Conservation (phyloP, 371 early-diverging fungal species). For the Mortierella sp. region DNA sequence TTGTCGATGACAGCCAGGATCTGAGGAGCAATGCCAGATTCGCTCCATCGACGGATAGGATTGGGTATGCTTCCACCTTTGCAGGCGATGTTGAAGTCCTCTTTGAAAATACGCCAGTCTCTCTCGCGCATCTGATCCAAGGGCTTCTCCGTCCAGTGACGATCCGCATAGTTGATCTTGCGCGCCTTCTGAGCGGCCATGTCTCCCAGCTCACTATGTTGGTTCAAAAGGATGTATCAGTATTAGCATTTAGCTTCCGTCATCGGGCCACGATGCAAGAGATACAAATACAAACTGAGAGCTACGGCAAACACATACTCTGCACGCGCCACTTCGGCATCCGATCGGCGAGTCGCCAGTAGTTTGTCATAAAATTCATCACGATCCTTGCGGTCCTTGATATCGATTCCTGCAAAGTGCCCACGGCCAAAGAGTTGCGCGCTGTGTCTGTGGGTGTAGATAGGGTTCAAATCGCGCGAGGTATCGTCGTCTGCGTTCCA, state of each 20-base stretch:
- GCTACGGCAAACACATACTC: conserved; percentile 44
- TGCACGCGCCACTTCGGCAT: conserved; percentile 75
- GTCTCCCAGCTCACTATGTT: conserved; percentile 71
- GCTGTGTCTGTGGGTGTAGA: conserved; percentile 86
- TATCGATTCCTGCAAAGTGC: conserved; percentile 90
- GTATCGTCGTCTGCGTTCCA: conserved; percentile 98
- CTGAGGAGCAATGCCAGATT: conserved; percentile 76
- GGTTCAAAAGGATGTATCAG: neutral
- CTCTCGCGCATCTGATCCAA: conserved; percentile 93
- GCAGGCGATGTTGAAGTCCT: conserved; percentile 95
- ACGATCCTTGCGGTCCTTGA: conserved; percentile 77
- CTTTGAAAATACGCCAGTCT: conserved; percentile 99
- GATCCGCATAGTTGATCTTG: conserved; percentile 82
- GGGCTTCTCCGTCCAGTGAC: conserved; percentile 96
- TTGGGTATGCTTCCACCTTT: conserved; percentile 93
- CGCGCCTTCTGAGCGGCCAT: conserved; percentile 74
- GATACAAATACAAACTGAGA: neutral
- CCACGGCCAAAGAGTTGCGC: conserved; percentile 94
- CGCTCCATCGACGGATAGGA: conserved; percentile 93
- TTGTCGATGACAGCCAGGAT: conserved; percentile 78
- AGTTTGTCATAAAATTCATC: conserved; percentile 78
- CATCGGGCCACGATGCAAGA: neutral
- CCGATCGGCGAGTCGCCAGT: conserved; percentile 74
- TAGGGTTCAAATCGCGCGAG: conserved; percentile 89
- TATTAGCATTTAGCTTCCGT: neutral